Evolutionary conservation across 495 filamentous ascomycete genomes (phyloP), one percentile per base, ranked within the genome.

Genomic region (Penicillium bovifimosum): DNA sequence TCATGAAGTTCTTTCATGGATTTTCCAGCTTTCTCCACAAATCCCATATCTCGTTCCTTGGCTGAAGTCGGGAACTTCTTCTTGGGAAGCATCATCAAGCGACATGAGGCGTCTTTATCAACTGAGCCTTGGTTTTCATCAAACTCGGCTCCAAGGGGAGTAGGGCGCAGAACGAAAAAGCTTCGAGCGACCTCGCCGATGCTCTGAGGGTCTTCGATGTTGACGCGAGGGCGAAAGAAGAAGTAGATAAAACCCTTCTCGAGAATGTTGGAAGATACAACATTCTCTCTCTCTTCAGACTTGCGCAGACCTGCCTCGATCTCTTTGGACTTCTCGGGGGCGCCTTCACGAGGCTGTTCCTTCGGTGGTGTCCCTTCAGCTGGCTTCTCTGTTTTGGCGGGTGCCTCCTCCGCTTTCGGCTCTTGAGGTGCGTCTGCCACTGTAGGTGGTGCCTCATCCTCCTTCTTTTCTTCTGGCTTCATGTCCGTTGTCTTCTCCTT

Each of bases 211-310:
- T 90, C 80, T 10, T 89, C 79, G 16, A 88, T 76, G 48, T 79
- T 80, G 46, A 96, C 88, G 20, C 89, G 83, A 9, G 81, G 81
- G 36, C 90, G 85, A 64, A 84, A 85, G 75, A 96, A 96, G 79
- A 96, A 95, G 75, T 96, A 96, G 56, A 97, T 87, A 56, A 96
- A 79, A 3, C 91, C 92, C 58, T 96, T 96, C 61, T 97, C 92
- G 9, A 96, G 75, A 26, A 93, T 82, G 47, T 73, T 88, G n/a
- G 86, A 85, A 0, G 90, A 81, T 6, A 84, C 73, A 2, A 58
- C 68, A 48, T 77, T 72, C 60, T 80, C 83, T 56, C 76, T 76
- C 58, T 76, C 60, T 16, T 73, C 57, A 5, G 75, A 73, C 32
- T 62, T 68, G 46, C 53, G 66, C 11, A 74, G 55, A 0, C 67